Percentiles rank a stretch among this genome's conserved stretches.
These are phyloP conservation scores for Mycena sp. DNA, from an alignment of 1,284 basidiomycete species.

Conservation along the genomic window DNA sequence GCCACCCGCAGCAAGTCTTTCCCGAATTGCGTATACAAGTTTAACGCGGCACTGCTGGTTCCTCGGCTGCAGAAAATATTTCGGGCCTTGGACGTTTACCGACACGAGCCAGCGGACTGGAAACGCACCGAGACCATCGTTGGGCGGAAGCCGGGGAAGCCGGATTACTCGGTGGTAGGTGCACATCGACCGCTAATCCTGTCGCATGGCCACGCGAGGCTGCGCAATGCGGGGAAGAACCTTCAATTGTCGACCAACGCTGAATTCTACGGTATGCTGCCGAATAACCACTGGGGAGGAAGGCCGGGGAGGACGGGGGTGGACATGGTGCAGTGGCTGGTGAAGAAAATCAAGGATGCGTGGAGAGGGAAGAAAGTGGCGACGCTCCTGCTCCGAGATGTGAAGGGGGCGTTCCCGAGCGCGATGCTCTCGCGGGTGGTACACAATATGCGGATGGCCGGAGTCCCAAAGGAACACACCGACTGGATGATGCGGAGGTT, in stretches of 20 bases:
- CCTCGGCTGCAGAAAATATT: neutral
- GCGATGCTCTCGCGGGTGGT: conserved; percentile 35
- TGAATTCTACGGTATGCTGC: conserved; percentile 35
- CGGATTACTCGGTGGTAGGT: neutral
- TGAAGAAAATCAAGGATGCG: conserved; percentile 33
- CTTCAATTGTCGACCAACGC: neutral
- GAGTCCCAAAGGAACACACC: conserved; percentile 31
- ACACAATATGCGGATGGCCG: conserved; percentile 41
- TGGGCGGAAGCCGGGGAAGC: conserved; percentile 4
- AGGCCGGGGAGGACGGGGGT: conserved; percentile 36
- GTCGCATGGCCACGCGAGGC: neutral
- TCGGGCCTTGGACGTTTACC: neutral
- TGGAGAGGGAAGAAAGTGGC: conserved; percentile 36
- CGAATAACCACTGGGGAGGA: conserved; percentile 38
- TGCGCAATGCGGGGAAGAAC: conserved; percentile 1
- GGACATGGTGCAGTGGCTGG: conserved; percentile 36
- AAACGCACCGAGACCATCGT: conserved; percentile 1
- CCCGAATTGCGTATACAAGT: conserved; percentile 6
- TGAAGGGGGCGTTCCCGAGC: conserved; percentile 46
- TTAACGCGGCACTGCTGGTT: neutral
- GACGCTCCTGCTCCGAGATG: conserved; percentile 40
- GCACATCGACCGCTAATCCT: neutral
- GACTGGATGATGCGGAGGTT: conserved; percentile 15
- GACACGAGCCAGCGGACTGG: conserved; percentile 12
- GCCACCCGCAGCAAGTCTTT: neutral